A percentile compares a stretch with the other conserved stretches of the same genome.
Conservation (phyloP, 306 rosid species). For the Cicer cuneatum region DNA sequence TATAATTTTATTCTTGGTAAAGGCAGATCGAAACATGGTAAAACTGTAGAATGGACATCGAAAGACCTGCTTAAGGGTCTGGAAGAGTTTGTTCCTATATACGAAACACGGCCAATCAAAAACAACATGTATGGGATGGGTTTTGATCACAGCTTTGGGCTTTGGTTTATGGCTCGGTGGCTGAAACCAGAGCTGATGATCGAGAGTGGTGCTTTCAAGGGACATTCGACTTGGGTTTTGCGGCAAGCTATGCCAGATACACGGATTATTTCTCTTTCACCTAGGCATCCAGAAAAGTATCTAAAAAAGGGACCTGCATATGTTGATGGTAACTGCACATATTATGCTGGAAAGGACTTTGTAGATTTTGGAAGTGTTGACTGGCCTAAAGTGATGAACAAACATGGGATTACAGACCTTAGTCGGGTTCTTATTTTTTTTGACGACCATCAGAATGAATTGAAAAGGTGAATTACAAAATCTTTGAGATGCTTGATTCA, state of each 20-base stretch:
- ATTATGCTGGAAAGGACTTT: slow-evolving; percentile 94
- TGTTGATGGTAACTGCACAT: slow-evolving; percentile 92
- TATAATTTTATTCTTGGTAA: slow-evolving; percentile 81
- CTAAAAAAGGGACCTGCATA: slow-evolving; percentile 95
- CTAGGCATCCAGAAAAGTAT: slow-evolving; percentile 96
- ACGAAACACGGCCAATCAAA: slow-evolving; percentile 85
- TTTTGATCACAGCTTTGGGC: slow-evolving; percentile 99
- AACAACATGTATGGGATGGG: slow-evolving; percentile 97
- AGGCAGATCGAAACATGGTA: slow-evolving; percentile 99
- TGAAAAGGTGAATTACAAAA: slow-evolving; percentile 69
- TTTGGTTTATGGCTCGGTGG: slow-evolving; percentile 94
- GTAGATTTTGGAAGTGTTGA: slow-evolving; percentile 90
- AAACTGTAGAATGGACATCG: slow-evolving; percentile 90
- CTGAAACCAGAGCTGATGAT: slow-evolving; percentile 93
- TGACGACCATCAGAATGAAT: slow-evolving; percentile 96
- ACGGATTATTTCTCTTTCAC: slow-evolving; percentile 78
- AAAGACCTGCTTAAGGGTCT: slow-evolving; percentile 87
- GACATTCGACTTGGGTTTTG: slow-evolving; percentile 98
- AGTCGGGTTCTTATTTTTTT: slow-evolving; percentile 82
- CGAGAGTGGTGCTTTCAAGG: slow-evolving; percentile 99
- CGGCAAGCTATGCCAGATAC: slow-evolving; percentile 93
- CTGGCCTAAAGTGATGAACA: slow-evolving; percentile 73
- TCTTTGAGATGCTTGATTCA: slow-evolving; percentile 38
- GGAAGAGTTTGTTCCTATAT: slow-evolving; percentile 91
- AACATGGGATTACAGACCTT: slow-evolving; percentile 71